Evolutionary conservation across 805 yeast species (phyloP).

Genomic region (Cyberlindnera mycetangii): DNA sequence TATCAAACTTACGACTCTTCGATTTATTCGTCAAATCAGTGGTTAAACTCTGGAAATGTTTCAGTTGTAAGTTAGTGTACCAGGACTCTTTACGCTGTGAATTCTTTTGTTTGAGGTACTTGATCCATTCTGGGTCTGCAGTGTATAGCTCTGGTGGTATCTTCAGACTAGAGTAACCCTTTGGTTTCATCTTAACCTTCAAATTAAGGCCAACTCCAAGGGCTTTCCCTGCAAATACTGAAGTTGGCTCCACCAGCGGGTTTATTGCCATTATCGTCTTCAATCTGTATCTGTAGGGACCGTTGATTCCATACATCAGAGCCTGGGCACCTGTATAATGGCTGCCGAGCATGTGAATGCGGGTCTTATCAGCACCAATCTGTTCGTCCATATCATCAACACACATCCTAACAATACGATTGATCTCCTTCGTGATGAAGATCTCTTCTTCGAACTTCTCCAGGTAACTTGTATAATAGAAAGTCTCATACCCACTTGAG

Average conservation of each 20-base stretch:
- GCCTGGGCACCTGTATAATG: constrained; percentile 20
- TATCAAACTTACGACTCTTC: constrained; percentile 7
- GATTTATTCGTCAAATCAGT: constrained; percentile 7
- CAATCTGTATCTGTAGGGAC: constrained; percentile 14
- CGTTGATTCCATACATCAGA: constrained; percentile 19
- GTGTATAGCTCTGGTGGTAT: constrained; percentile 11
- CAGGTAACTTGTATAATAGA: constrained; percentile 15
- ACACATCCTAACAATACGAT: constrained; percentile 20
- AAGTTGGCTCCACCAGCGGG: constrained; percentile 18
- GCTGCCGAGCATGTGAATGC: constrained; percentile 18
- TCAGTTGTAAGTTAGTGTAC: constrained; percentile 8
- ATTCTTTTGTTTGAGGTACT: constrained; percentile 6
- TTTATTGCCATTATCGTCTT: constrained; percentile 20
- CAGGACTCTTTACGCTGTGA: constrained; percentile 1
- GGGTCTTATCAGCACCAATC: background rate
- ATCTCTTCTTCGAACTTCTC: constrained; percentile 10
- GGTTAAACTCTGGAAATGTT: constrained; percentile 6
- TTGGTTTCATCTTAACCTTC: constrained; percentile 13
- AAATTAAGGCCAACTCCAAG: constrained; percentile 8
- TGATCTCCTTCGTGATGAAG: constrained; percentile 17
- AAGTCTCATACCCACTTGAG: constrained; percentile 19
- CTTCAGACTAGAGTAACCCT: constrained; percentile 3
- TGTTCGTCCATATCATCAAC: constrained; percentile 19
- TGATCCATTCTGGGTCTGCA: constrained; percentile 12
- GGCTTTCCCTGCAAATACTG: background rate